A percentile compares a stretch with the other conserved stretches of the same genome.
Evolutionary conservation across 1,139 yeast species (phyloP).

Genomic region (Geotrichum bryndzae): DNA sequence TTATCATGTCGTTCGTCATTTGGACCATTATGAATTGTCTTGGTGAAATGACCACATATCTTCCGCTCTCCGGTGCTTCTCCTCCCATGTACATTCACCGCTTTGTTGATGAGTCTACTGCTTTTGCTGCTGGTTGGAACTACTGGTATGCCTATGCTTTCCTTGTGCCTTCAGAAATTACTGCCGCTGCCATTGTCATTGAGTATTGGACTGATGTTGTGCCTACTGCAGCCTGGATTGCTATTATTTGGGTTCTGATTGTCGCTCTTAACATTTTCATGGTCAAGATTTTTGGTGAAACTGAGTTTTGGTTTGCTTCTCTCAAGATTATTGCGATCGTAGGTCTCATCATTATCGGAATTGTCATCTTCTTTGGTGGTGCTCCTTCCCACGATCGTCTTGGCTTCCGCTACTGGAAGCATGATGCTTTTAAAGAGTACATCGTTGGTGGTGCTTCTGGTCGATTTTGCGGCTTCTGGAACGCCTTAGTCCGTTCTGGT

Average conservation of each 20-base stretch:
- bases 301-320: constrained; percentile 64
- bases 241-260: constrained; percentile 56
- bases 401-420: constrained; percentile 68
- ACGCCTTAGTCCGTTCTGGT: constrained; percentile 55
- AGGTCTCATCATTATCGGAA: constrained; percentile 63
- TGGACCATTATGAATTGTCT: constrained; percentile 53
- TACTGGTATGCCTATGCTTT: constrained; percentile 89
- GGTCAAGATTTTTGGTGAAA: constrained; percentile 61
- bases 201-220: constrained; percentile 69
- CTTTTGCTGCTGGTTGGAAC: constrained; percentile 77
- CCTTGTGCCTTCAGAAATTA: constrained; percentile 60
- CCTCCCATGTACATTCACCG: constrained; percentile 35
- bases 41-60: constrained; percentile 57
- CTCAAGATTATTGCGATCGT: constrained; percentile 64
- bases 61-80: constrained; percentile 40
- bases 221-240: constrained; percentile 72
- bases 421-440: constrained; percentile 57
- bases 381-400: constrained; percentile 58
- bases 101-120: constrained; percentile 48
- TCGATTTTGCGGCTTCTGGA: constrained; percentile 59
- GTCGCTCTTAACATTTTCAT: constrained; percentile 52
- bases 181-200: constrained; percentile 72
- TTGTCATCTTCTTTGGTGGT: constrained; percentile 70
- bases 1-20: constrained; percentile 47
- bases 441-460: constrained; percentile 44